Evolutionary conservation across 1,284 basidiomycete genomes (phyloP), one percentile per base, ranked within the genome.

Genomic region (Tilletia indica): DNA sequence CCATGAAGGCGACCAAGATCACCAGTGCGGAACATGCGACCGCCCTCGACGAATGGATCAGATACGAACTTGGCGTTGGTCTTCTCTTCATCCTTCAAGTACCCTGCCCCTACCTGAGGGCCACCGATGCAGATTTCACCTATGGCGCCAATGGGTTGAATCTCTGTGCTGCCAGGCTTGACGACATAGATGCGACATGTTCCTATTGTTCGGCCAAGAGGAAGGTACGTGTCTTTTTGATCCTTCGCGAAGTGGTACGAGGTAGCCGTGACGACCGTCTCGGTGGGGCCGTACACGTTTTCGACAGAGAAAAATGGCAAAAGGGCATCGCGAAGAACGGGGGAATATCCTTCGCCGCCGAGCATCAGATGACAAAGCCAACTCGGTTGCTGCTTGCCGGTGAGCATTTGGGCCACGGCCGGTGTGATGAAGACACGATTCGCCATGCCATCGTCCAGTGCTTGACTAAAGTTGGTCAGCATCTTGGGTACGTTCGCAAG

Each of bases 81-180:
- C 51, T 36, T 12, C 36, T 69, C 68, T 8, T 5, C 25, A 14
- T 54, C 16, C 21, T 48, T 48, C 14, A 48, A 31, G 42, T 69
- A 69, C 8, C 68, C 68, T 45, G 6, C 51, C 14, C 51, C 54
- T n/a, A 69, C 68, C 54, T 69, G 68, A 16, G 68, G 68, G 9
- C 68, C 68, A n/a, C 51, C 51, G n/a, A 69, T 42, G 51, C 16
- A 19, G n/a, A 69, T 58, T 51, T 69, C 68, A 9, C 68, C 68
- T 4, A 47, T 12, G 14, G 11, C 14, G n/a, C 42, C 42, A 31
- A 38, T 11, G 31, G 25, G 48, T 38, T 8, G 9, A 8, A 38
- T 38, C 36, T 51, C 12, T 6, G 14, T 9, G 9, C 11, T 11
- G 19, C 19, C 47, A 11, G 47, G 47, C 47, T 69, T 21, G 51